A percentile compares a stretch with the other conserved stretches of the same genome.
These are phyloP conservation scores for Xylaria sp. DNA, from an alignment of 2,329 filamentous ascomycete genomes.

Conservation along the genomic window DNA sequence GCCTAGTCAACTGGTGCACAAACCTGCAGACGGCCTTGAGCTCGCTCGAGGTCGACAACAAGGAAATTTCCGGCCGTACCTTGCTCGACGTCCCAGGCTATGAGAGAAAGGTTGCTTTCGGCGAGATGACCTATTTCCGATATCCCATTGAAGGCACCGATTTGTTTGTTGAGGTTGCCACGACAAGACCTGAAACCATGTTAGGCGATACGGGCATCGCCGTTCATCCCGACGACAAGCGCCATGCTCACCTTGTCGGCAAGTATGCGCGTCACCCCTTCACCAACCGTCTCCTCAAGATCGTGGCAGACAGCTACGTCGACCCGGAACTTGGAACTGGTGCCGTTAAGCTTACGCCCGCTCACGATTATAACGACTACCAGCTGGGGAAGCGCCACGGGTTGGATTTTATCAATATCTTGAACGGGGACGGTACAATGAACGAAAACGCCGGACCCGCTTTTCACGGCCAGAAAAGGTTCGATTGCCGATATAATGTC, in stretches of 20 bases:
- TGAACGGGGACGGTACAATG: constrained; percentile 52
- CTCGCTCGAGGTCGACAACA: constrained; percentile 90
- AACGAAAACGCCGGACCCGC: constrained; percentile 37
- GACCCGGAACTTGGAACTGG: constrained; percentile 94
- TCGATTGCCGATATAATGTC: constrained; percentile 37
- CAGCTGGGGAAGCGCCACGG: constrained; percentile 66
- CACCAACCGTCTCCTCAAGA: constrained; percentile 78
- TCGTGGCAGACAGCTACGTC: constrained; percentile 88
- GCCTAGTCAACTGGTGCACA: constrained; percentile 94
- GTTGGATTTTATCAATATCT: constrained; percentile 71
- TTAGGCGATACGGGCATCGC: constrained; percentile 92
- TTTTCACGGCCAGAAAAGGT: constrained; percentile 39
- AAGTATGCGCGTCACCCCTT: constrained; percentile 89
- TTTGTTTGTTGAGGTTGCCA: constrained; percentile 89
- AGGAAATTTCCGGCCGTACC: constrained; percentile 85
- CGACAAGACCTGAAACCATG: constrained; percentile 94
- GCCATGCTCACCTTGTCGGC: constrained; percentile 87
- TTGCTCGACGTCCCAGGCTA: constrained; percentile 66
- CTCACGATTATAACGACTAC: constrained; percentile 96
- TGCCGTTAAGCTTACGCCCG: constrained; percentile 93
- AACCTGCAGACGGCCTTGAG: constrained; percentile 88
- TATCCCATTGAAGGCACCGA: constrained; percentile 85
- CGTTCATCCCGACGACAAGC: constrained; percentile 85
- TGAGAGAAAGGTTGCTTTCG: constrained; percentile 93
- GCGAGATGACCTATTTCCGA: constrained; percentile 88